Conservation (phyloP, 495 filamentous ascomycete species). For the Cercophora sp. region DNA sequence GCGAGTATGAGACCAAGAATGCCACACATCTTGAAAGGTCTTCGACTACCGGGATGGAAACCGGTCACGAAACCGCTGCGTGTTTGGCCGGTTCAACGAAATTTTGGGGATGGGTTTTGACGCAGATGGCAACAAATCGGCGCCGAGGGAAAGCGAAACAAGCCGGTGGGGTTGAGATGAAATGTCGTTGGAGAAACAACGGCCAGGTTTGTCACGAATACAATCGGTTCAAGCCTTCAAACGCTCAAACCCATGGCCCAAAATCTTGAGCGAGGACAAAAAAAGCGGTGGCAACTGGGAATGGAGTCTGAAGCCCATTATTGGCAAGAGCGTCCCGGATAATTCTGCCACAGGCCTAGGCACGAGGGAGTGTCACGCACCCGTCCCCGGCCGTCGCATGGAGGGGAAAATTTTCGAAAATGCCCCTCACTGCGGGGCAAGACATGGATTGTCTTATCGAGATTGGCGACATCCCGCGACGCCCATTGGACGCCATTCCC, state of each 20-base stretch:
- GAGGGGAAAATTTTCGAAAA: slow-evolving; percentile 13
- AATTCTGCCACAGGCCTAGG: slow-evolving; percentile 6
- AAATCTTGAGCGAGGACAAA: not conserved
- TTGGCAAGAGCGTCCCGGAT: slow-evolving; percentile 8
- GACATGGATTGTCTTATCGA: slow-evolving; percentile 3
- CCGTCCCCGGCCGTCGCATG: slow-evolving; percentile 5
- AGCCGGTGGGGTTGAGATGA: no score
- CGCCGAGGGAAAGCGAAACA: no score
- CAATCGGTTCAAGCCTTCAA: no score
- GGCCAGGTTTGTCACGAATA: no score
- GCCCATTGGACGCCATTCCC: not conserved
- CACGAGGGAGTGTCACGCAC: no score
- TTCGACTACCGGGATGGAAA: no score
- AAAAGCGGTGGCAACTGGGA: slow-evolving; percentile 13
- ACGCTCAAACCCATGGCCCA: not conserved
- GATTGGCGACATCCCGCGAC: not conserved
- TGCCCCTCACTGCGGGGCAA: slow-evolving; percentile 1
- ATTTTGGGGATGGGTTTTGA: no score
- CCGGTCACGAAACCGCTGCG: no score
- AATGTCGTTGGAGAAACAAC: no score
- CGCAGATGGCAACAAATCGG: no score
- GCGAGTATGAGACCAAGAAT: slow-evolving; percentile 80
- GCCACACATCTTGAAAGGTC: no score
- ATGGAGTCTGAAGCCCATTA: slow-evolving; percentile 13
- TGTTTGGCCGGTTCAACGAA: no score